A percentile compares a stretch with the other conserved stretches of the same genome.
phyloP scores from a whole-genome alignment of 345 rosid species.

The Rhodamnia rubescens region DNA sequence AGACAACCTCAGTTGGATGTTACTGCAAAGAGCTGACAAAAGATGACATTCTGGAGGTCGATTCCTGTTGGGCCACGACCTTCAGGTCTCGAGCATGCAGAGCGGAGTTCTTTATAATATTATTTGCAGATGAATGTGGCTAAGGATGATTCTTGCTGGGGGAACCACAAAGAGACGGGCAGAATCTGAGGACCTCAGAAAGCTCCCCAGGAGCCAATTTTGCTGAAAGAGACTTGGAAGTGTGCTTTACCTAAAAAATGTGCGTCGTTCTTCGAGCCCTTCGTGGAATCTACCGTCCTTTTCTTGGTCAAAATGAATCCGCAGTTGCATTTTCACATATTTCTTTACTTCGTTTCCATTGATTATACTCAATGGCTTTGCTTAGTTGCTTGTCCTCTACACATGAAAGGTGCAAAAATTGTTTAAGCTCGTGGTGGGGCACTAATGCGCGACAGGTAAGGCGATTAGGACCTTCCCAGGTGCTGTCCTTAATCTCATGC shows the following conservation, averaged over 20 bases:
- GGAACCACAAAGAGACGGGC: not conserved
- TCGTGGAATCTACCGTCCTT: not conserved
- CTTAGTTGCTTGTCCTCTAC: not conserved
- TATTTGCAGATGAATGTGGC: not conserved
- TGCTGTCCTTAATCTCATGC: not conserved
- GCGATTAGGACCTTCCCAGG: not conserved
- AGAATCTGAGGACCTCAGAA: not conserved
- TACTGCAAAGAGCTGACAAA: not conserved
- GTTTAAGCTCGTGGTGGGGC: not conserved
- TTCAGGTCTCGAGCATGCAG: not conserved
- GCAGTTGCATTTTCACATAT: not conserved
- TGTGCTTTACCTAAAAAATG: not conserved
- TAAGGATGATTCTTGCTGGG: not conserved
- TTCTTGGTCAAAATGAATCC: not conserved
- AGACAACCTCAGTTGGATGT: not conserved
- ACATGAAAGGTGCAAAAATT: not conserved
- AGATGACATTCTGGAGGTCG: not conserved
- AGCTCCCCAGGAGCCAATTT: not conserved
- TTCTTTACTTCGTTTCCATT: not conserved
- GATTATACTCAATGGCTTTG: not conserved
- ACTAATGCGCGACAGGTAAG: not conserved
- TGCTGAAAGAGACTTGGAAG: not conserved
- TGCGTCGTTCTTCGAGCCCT: not conserved
- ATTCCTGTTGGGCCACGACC: not conserved
- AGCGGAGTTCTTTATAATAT: not conserved